Conservation (phyloP, 1,284 basidiomycete genomes). For the Blastosporella zonata region DNA sequence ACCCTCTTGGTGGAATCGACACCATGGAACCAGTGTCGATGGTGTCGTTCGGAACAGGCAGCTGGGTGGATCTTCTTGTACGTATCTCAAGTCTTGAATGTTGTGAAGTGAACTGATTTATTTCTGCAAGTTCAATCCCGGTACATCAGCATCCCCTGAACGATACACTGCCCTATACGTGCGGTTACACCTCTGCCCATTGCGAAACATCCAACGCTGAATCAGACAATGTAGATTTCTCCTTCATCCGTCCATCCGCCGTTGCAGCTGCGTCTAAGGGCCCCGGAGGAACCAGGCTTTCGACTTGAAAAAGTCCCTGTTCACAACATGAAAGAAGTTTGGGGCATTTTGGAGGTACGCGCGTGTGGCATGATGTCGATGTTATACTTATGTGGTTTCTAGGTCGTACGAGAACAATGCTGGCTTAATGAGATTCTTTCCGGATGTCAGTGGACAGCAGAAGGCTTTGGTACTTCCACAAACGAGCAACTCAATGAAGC, state of each 20-base stretch:
- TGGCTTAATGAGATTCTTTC: constrained; percentile 70
- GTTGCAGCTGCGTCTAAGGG: constrained; percentile 58
- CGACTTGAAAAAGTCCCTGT: constrained; percentile 66
- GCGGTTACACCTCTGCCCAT: constrained; percentile 5
- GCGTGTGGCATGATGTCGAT: background rate
- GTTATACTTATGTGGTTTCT: background rate
- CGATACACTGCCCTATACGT: constrained; percentile 49
- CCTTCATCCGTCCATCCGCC: constrained; percentile 63
- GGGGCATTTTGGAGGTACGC: constrained; percentile 65
- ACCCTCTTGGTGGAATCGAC: constrained; percentile 50
- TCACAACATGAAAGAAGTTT: constrained; percentile 65
- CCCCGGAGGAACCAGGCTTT: constrained; percentile 72
- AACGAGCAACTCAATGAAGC: constrained; percentile 30
- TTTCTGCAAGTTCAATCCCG: constrained; percentile 42
- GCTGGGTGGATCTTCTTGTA: constrained; percentile 72
- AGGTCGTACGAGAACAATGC: constrained; percentile 76
- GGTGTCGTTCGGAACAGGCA: constrained; percentile 51
- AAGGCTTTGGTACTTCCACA: constrained; percentile 35
- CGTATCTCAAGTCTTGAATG: constrained; percentile 18
- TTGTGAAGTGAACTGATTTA: background rate
- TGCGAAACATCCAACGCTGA: background rate
- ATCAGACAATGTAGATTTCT: constrained; percentile 46
- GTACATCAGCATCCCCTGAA: constrained; percentile 42
- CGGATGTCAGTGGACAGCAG: constrained; percentile 57
- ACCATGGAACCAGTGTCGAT: constrained; percentile 40